A percentile compares a stretch with the other conserved stretches of the same genome.
Conservation (phyloP, 148 eudicot genomes). For the Limonium bicolor region DNA sequence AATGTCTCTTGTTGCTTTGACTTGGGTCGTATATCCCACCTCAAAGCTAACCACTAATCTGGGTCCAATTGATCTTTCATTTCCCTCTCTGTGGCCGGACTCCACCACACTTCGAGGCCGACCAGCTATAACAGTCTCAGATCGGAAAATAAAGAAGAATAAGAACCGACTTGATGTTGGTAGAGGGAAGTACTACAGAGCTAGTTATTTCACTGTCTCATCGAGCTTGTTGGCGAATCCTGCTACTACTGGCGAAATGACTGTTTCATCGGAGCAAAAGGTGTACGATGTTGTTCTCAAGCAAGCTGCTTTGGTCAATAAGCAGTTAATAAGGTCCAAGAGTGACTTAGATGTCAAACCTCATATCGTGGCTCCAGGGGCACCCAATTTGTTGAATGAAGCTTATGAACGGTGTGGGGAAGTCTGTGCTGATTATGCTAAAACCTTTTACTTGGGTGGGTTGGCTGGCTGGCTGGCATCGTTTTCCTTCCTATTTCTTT, state of each 20-base stretch:
- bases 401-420: slow-evolving; percentile 80
- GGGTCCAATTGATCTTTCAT: slow-evolving; percentile 31
- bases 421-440: slow-evolving; percentile 84
- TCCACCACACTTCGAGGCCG: slow-evolving; percentile 12
- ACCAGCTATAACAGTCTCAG: slow-evolving; percentile 8
- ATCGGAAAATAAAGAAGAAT: slow-evolving; percentile 16
- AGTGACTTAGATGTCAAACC: slow-evolving; percentile 68
- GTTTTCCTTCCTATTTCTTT: background rate
- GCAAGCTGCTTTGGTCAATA: slow-evolving; percentile 80
- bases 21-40: slow-evolving; percentile 69
- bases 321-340: slow-evolving; percentile 23
- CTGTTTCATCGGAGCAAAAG: slow-evolving; percentile 64
- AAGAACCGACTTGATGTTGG: slow-evolving; percentile 22
- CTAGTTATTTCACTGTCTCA: slow-evolving; percentile 19
- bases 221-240: slow-evolving; percentile 69
- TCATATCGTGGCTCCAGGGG: slow-evolving; percentile 70
- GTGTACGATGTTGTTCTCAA: slow-evolving; percentile 90
- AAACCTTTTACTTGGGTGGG: slow-evolving; percentile 84
- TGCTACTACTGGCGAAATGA: slow-evolving; percentile 45
- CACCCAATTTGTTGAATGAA: slow-evolving; percentile 55
- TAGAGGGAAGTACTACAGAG: slow-evolving; percentile 22
- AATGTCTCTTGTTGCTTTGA: slow-evolving; percentile 56
- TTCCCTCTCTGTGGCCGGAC: slow-evolving; percentile 10
- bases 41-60: slow-evolving; percentile 43
- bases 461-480: no score